Evolutionary conservation across 805 yeast species (phyloP).

Genomic region (Wickerhamiella kurtzmanii): DNA sequence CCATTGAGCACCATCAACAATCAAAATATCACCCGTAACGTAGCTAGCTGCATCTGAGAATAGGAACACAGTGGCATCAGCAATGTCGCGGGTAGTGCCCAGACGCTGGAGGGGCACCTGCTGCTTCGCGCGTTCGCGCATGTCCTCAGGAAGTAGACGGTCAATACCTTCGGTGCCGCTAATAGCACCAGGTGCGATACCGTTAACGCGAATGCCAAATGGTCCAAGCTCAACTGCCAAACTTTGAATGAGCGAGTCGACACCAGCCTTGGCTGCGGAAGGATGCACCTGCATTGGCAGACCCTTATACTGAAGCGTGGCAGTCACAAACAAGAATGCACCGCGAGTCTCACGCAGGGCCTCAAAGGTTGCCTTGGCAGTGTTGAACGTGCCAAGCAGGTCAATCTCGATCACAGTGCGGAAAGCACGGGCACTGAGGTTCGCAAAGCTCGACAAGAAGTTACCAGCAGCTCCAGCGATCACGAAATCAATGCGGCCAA

Average conservation of each 20-base stretch:
- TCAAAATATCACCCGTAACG: slow-evolving; percentile 58
- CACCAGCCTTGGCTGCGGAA: slow-evolving; percentile 91
- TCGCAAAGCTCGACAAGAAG: slow-evolving; percentile 67
- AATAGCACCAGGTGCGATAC: slow-evolving; percentile 87
- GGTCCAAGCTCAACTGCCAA: slow-evolving; percentile 90
- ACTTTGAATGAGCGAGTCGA: slow-evolving; percentile 74
- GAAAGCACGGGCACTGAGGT: slow-evolving; percentile 73
- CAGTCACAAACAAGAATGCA: slow-evolving; percentile 61
- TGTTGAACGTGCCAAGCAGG: slow-evolving; percentile 75
- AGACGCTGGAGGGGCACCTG: slow-evolving; percentile 38
- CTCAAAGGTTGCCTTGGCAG: slow-evolving; percentile 67
- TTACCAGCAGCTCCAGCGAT: slow-evolving; percentile 97
- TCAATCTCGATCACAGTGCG: slow-evolving; percentile 79
- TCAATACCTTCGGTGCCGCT: slow-evolving; percentile 75
- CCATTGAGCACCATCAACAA: slow-evolving; percentile 91
- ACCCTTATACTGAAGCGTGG: slow-evolving; percentile 83
- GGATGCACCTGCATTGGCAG: slow-evolving; percentile 83
- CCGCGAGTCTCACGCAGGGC: slow-evolving; percentile 59
- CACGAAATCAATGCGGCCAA: slow-evolving; percentile 74
- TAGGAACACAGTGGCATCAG: slow-evolving; percentile 71
- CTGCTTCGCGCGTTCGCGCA: slow-evolving; percentile 31
- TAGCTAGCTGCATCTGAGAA: slow-evolving; percentile 73
- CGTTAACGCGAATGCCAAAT: slow-evolving; percentile 66
- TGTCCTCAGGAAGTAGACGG: slow-evolving; percentile 37
- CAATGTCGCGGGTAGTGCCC: slow-evolving; percentile 68